Conservation (phyloP, 257 asterid species). For the Gardenia jasminoides region DNA sequence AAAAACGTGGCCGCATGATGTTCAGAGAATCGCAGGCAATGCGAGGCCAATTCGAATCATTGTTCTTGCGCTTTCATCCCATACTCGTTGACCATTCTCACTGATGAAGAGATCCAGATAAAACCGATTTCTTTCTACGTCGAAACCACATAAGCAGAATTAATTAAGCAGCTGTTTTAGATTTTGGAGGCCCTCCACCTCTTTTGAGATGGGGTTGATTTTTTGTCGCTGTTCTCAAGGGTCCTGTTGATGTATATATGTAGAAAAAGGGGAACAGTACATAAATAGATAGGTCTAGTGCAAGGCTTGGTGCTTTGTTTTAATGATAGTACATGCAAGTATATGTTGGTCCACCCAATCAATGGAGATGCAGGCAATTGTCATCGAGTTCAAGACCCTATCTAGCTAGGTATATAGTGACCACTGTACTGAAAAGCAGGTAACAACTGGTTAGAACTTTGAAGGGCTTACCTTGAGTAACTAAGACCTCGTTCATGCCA, state of each 20-base stretch:
- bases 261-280: background rate
- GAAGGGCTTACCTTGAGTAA: no score
- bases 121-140: slow-evolving; percentile 6
- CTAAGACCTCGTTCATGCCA: no score
- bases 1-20: slow-evolving; percentile 44
- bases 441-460: background rate
- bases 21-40: slow-evolving; percentile 29
- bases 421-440: background rate
- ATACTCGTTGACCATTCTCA: slow-evolving; percentile 17
- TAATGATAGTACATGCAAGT: background rate
- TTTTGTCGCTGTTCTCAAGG: slow-evolving; percentile 3
- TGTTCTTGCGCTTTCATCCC: slow-evolving; percentile 3
- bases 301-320: background rate
- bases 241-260: background rate
- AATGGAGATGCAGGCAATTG: background rate
- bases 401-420: background rate
- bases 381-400: background rate
- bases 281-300: background rate
- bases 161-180: slow-evolving; percentile 18
- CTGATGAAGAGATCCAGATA: background rate
- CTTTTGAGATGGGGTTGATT: background rate
- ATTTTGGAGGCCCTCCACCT: slow-evolving; percentile 2
- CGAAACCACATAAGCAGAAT: background rate
- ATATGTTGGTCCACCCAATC: background rate
- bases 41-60: slow-evolving; percentile 21